phyloP scores from a whole-genome alignment of 306 rosid species.

The Clitoria ternatea region DNA sequence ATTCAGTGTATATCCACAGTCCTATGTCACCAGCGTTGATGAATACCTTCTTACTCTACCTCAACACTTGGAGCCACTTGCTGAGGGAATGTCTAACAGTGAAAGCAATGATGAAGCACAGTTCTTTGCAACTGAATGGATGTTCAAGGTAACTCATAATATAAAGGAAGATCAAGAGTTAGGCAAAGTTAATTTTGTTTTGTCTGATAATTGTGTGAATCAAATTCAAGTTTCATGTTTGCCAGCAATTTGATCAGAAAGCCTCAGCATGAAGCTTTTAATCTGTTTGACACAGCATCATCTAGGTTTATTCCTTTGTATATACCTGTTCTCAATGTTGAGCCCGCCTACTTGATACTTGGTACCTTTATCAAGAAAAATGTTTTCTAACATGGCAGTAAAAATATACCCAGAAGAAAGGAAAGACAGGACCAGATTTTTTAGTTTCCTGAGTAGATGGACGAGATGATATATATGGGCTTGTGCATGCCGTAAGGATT shows the following conservation, averaged over 20 bases:
- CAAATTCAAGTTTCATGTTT: not conserved
- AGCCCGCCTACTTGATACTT: not conserved
- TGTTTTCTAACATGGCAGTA: not conserved
- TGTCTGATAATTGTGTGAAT: not conserved
- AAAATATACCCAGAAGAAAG: not conserved
- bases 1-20: too few species aligned
- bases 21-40: too few species aligned
- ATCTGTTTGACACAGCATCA: not conserved
- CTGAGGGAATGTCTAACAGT: conserved; percentile 92
- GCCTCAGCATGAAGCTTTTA: conserved; percentile 18
- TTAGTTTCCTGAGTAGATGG: not conserved
- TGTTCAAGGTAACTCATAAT: conserved; percentile 52
- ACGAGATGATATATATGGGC: not conserved
- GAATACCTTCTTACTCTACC: too few species aligned
- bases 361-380: not conserved
- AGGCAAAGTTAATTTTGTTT: not conserved
- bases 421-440: not conserved
- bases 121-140: conserved; percentile 96
- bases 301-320: not conserved
- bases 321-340: not conserved
- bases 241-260: conserved; percentile 1
- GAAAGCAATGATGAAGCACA: conserved; percentile 90
- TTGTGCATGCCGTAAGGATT: not conserved
- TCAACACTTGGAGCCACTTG: too few species aligned
- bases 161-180: not conserved